Evolutionary conservation across 108 stramenopile species (phyloP), one percentile per base, ranked within the genome.

Genomic region (Cyclotella cryptica): DNA sequence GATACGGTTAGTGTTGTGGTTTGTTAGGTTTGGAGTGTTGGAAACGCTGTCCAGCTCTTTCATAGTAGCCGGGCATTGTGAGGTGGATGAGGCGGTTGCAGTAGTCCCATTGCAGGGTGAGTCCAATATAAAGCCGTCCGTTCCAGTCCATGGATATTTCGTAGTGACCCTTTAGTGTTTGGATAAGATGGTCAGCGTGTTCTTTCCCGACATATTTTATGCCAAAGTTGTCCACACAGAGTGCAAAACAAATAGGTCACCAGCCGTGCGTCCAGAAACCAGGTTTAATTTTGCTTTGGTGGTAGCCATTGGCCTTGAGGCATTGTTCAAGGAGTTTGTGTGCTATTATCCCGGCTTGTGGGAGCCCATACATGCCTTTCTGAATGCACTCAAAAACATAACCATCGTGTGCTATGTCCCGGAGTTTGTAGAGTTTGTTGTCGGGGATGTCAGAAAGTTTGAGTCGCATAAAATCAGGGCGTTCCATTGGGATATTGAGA

Each of bases 71-170:
- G 18, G 49, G 49, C 49, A 51, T 51, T 51, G 49, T 6, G 8
- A 51, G 18, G 18, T 51, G 8, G 18, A 51, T 8, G 18, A 19
- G n/a, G 18, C 49, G n/a, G 3, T 19, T 19, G 3, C 19, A 3
- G 19, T 51, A 19, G 49, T 51, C 49, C 49, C 49, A 51, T 6
- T 51, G 49, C 8, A 51, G 19, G n/a, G 3, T 51, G 8, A 51
- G 49, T 51, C 19, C 49, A 51, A 51, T 51, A 51, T 19, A 51
- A 1, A 41, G 72, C 84, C 54, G 14, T 75, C 79, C 43, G 61
- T 62, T 69, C 74, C 62, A 45, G 86, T 66, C 27, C 85, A 86
- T 18, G 72, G 79, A 35, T 81, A 83, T 75, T 84, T 80, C n/a
- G 85, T 58, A 57, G 79, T 85, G 15, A 30, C 27, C 15, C 29